A percentile compares a stretch with the other conserved stretches of the same genome.
Evolutionary conservation across 441 rosid species (phyloP).

Genomic region (Euphorbia celastroides): DNA sequence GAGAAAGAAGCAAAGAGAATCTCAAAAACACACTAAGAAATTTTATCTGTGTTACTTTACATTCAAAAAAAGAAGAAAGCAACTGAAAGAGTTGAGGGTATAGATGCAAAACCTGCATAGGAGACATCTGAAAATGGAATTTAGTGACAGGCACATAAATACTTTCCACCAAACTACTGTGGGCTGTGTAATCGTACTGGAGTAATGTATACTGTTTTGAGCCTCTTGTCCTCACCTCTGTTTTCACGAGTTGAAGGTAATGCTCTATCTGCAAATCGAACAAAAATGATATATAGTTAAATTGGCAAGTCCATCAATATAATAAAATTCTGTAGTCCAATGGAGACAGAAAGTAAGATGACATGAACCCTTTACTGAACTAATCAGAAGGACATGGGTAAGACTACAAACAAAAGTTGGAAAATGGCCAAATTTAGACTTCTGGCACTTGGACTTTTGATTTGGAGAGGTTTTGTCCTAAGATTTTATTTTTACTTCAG

Average conservation of each 20-base stretch:
- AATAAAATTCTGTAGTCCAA: too few species aligned
- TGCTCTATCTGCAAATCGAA: slow-evolving; percentile 77
- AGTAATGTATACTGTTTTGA: slow-evolving; percentile 43
- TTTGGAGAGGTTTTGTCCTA: not conserved
- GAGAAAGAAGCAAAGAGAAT: not conserved
- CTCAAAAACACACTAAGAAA: not conserved
- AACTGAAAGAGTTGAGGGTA: not conserved
- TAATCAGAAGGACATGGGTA: not conserved
- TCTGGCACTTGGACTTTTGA: not conserved
- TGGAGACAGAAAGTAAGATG: not conserved
- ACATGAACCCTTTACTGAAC: not conserved
- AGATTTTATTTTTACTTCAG: not conserved
- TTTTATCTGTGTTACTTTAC: not conserved
- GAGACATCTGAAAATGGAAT: slow-evolving; percentile 93
- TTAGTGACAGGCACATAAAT: slow-evolving; percentile 71
- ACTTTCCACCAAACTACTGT: slow-evolving; percentile 80
- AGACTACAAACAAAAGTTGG: not conserved
- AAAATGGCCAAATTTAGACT: not conserved
- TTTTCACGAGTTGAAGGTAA: slow-evolving; percentile 93
- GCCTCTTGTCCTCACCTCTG: slow-evolving; percentile 62
- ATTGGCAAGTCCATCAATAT: not conserved
- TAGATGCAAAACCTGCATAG: slow-evolving; percentile 76
- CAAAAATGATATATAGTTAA: too few species aligned
- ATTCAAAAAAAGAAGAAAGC: not conserved
- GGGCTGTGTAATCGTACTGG: slow-evolving; percentile 95